Evolutionary conservation across 2,329 filamentous ascomycete genomes (phyloP), one percentile per base, ranked within the genome.

Genomic region (Aspergillus pseudoglaucus): DNA sequence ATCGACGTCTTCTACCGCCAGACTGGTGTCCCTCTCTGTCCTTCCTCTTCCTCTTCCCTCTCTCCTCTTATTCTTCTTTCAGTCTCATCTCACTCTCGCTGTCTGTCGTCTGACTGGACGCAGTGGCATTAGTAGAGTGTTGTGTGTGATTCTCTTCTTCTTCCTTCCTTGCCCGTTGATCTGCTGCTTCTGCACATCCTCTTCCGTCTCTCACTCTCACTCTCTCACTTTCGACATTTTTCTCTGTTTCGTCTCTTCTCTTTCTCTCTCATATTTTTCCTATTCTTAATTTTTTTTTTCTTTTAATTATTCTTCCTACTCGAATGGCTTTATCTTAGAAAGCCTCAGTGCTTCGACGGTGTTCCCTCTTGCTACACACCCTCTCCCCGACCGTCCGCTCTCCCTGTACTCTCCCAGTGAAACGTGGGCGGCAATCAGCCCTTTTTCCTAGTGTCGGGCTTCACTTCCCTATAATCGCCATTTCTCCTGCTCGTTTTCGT

Each of bases 151-250:
- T 10, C 25, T 27, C 25, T 27, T 30, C 15, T 6, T 35, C 33
- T 35, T 35, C 15, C 15, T 49, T 48, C 50, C 39, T 52, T 48
- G 32, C 37, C 47, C 43, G 44, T 44, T 50, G 33, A 43, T 48
- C 33, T 35, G 33, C 33, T 35, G 12, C 14, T 35, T 35, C 4
- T 35, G 32, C 32, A 35, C 32, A 35, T 35, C 32, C 32, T 14
- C 33, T 35, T 35, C 33, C 33, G 37, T 15, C 37, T 39, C 17
- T 39, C 17, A 12, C 5, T 20, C 37, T 20, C 37, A 17, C 17
- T 39, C 6, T 20, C 37, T 39, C 17, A 12, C 37, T 9, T 35
- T 14, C 12, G 14, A 14, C 15, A 15, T 8, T 18, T 12, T 39
- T 38, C 15, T 20, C 35, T 38, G 3, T 38, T 17, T 38, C 17